Conservation (phyloP, 768 basidiomycete species). For the Cubamyces sp. region DNA sequence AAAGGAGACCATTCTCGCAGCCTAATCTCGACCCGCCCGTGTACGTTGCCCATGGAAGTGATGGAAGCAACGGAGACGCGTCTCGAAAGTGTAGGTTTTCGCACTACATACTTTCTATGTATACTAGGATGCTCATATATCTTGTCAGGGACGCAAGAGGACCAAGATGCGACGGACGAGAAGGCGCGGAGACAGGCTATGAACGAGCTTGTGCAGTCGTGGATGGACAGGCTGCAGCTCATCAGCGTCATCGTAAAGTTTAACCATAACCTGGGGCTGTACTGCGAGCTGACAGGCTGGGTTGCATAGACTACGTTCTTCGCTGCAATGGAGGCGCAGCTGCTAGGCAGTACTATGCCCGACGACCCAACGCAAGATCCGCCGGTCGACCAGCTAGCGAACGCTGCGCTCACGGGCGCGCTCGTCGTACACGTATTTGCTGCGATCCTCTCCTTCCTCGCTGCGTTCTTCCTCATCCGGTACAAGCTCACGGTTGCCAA, state of each 20-base stretch:
- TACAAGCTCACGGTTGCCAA: constrained; percentile 60
- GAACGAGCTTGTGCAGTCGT: constrained; percentile 57
- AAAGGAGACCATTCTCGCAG: not conserved
- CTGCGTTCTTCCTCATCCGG: constrained; percentile 57
- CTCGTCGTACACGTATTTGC: constrained; percentile 58
- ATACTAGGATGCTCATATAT: not conserved
- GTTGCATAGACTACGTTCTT: constrained; percentile 60
- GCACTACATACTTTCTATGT: not conserved
- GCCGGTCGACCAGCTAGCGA: constrained; percentile 34
- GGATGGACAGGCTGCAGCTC: constrained; percentile 65
- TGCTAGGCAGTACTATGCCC: constrained; percentile 51
- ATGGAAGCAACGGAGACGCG: not conserved
- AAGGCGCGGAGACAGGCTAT: constrained; percentile 48
- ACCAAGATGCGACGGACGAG: constrained; percentile 54
- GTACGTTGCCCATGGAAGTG: not conserved
- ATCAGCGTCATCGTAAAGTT: constrained; percentile 59
- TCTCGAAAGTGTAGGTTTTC: not conserved
- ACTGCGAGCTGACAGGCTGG: not conserved
- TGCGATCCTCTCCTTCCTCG: constrained; percentile 55
- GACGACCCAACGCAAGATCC: not conserved
- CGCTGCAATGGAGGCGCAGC: constrained; percentile 57
- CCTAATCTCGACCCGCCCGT: not conserved
- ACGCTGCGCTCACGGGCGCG: constrained; percentile 54
- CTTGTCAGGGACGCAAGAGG: constrained; percentile 47
- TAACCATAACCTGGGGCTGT: not conserved